Percentiles rank a stretch among this genome's conserved stretches.
phyloP scores from a whole-genome alignment of 2,329 filamentous ascomycete species.

The Hymenoscyphus scutula region DNA sequence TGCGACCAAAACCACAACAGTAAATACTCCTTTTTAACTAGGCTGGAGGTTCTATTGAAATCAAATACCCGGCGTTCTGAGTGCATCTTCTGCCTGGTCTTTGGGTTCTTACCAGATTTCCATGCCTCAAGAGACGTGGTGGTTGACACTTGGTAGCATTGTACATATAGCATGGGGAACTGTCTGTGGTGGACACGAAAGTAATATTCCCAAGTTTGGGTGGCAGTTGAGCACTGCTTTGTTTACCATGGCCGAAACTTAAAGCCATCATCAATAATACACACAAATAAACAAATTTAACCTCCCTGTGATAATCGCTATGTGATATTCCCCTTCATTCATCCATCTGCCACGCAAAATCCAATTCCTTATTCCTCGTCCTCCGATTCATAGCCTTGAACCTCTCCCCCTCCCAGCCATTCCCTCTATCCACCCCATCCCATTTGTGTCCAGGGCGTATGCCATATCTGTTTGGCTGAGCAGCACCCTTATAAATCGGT shows the following conservation, averaged over 20 bases:
- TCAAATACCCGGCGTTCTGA: background rate
- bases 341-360: slow-evolving; percentile 97
- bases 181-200: background rate
- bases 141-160: background rate
- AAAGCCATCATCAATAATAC: background rate
- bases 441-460: slow-evolving; percentile 90
- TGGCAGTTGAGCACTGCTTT: background rate
- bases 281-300: background rate
- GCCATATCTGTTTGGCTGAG: slow-evolving; percentile 87
- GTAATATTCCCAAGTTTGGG: background rate
- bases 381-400: slow-evolving; percentile 83
- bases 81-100: background rate
- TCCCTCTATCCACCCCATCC: slow-evolving; percentile 94
- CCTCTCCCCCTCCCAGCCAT: slow-evolving; percentile 89
- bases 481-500: slow-evolving; percentile 69
- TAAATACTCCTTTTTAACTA: background rate
- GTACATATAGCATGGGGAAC: background rate
- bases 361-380: slow-evolving; percentile 72
- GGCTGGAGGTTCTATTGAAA: background rate
- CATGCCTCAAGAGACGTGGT: background rate
- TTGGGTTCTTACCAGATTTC: background rate
- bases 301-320: background rate
- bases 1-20: slow-evolving; percentile 30
- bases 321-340: slow-evolving; percentile 49
- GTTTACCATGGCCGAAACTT: background rate